phyloP scores from a whole-genome alignment of 768 basidiomycete genomes.

The Trametes punicea region DNA sequence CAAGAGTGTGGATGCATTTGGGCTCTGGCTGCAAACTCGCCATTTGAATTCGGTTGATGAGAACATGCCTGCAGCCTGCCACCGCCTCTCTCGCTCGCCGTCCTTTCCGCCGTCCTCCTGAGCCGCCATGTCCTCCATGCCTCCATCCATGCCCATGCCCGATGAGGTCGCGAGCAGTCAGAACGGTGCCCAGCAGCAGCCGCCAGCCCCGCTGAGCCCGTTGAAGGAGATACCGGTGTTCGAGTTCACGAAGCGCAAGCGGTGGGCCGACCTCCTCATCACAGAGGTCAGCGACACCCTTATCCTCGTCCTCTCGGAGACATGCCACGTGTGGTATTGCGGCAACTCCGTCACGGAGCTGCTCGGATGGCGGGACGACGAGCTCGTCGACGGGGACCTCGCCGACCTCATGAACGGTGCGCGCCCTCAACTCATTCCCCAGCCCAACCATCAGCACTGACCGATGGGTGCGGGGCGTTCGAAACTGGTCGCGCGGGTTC shows the following conservation, averaged over 20 bases:
- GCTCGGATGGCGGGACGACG: slow-evolving; percentile 73
- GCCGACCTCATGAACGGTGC: slow-evolving; percentile 62
- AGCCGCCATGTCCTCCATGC: background rate
- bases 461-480: too few relatives aligned
- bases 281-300: slow-evolving; percentile 74
- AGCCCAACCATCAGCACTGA: too few relatives aligned
- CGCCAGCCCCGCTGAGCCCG: slow-evolving; percentile 1
- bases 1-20: too few relatives aligned
- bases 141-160: background rate
- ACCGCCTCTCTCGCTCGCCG: background rate
- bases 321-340: slow-evolving; percentile 65
- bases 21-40: background rate
- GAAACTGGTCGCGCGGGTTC: too few relatives aligned
- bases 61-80: too few relatives aligned
- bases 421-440: slow-evolving; percentile 22
- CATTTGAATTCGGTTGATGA: too few relatives aligned
- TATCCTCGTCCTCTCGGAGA: slow-evolving; percentile 62
- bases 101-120: background rate
- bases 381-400: slow-evolving; percentile 68
- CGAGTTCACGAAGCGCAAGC: slow-evolving; percentile 85
- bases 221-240: slow-evolving; percentile 35
- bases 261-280: slow-evolving; percentile 80
- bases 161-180: too few relatives aligned
- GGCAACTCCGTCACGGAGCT: slow-evolving; percentile 65
- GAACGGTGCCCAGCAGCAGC: background rate